Evolutionary conservation across 2,329 filamentous ascomycete genomes (phyloP).

Genomic region (Colletotrichum ledebouriae): DNA sequence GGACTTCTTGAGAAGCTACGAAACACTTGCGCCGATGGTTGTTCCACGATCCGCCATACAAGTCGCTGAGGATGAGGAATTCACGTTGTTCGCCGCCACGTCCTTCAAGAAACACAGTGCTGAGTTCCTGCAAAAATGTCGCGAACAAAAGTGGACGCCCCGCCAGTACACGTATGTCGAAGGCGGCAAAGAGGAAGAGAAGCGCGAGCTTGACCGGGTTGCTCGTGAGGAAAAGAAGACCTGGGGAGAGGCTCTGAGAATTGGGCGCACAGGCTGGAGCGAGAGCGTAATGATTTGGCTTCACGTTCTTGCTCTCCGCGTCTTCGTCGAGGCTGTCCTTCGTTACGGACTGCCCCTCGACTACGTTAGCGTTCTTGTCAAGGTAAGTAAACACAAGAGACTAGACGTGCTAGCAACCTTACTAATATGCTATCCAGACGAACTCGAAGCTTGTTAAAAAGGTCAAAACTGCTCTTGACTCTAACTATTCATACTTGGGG

Average conservation of each 20-base stretch:
- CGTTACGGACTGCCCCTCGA: slow-evolving; percentile 93
- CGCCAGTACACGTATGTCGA: slow-evolving; percentile 94
- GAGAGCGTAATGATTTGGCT: slow-evolving; percentile 97
- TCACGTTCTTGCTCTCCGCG: slow-evolving; percentile 88
- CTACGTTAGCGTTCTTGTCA: slow-evolving; percentile 86
- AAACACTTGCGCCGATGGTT: slow-evolving; percentile 90
- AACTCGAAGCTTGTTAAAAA: slow-evolving; percentile 86
- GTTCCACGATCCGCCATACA: slow-evolving; percentile 88
- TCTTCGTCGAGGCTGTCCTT: slow-evolving; percentile 98
- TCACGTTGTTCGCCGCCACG: slow-evolving; percentile 87
- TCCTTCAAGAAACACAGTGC: slow-evolving; percentile 91
- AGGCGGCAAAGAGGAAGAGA: slow-evolving; percentile 90
- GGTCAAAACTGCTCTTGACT: slow-evolving; percentile 82
- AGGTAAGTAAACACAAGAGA: slow-evolving; percentile 70
- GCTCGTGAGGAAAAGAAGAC: slow-evolving; percentile 89
- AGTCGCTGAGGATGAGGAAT: slow-evolving; percentile 89
- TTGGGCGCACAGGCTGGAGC: slow-evolving; percentile 93
- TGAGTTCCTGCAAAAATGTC: slow-evolving; percentile 92
- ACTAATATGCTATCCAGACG: slow-evolving; percentile 68
- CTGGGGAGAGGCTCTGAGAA: slow-evolving; percentile 89
- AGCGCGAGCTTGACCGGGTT: slow-evolving; percentile 85
- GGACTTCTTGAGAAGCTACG: slow-evolving; percentile 91
- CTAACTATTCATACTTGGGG: slow-evolving; percentile 89
- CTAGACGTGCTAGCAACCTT: not conserved
- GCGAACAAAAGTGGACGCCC: slow-evolving; percentile 94